Percentiles rank a stretch among this genome's conserved stretches.
Evolutionary conservation across 2,329 filamentous ascomycete species (phyloP).

Genomic region (Didymella pinodella): DNA sequence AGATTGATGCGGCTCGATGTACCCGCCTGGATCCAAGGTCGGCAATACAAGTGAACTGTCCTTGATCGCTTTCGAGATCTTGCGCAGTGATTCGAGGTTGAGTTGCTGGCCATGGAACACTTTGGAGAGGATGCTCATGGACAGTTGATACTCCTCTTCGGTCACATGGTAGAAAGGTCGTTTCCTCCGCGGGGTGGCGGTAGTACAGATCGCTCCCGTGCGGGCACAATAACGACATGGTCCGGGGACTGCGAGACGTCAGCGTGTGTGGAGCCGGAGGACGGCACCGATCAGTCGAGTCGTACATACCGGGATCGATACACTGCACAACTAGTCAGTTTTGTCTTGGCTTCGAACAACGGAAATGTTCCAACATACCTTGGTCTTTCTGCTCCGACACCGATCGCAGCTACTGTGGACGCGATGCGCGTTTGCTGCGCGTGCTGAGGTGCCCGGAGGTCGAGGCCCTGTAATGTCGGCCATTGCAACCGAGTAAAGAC

Average conservation of each 20-base stretch:
- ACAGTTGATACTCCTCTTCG: conserved; percentile 51
- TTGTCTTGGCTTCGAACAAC: conserved; percentile 30
- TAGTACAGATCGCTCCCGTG: conserved; percentile 47
- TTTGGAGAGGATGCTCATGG: conserved; percentile 48
- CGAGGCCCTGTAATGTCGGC: conserved; percentile 35
- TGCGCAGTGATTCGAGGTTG: conserved; percentile 44
- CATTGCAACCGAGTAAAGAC: conserved; percentile 30
- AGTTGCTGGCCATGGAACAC: conserved; percentile 49
- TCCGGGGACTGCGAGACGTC: conserved; percentile 45
- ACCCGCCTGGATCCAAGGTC: conserved; percentile 34
- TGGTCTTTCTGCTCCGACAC: conserved; percentile 50
- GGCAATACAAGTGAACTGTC: conserved; percentile 41
- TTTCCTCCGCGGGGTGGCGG: conserved; percentile 48
- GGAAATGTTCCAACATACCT: conserved; percentile 33
- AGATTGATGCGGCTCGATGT: conserved; percentile 34
- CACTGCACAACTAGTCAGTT: conserved; percentile 42
- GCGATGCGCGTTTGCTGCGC: conserved; percentile 42
- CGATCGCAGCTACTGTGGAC: conserved; percentile 51
- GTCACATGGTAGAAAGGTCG: conserved; percentile 52
- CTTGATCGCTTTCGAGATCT: conserved; percentile 45
- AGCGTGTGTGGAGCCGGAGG: conserved; percentile 25
- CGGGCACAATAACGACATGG: conserved; percentile 51
- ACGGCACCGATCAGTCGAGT: conserved; percentile 16
- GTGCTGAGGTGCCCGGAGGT: conserved; percentile 28
- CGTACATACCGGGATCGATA: conserved; percentile 48